Base-by-base conservation (phyloP, 176 grass and related monocot species). In the Panicum miliaceum region DNA sequence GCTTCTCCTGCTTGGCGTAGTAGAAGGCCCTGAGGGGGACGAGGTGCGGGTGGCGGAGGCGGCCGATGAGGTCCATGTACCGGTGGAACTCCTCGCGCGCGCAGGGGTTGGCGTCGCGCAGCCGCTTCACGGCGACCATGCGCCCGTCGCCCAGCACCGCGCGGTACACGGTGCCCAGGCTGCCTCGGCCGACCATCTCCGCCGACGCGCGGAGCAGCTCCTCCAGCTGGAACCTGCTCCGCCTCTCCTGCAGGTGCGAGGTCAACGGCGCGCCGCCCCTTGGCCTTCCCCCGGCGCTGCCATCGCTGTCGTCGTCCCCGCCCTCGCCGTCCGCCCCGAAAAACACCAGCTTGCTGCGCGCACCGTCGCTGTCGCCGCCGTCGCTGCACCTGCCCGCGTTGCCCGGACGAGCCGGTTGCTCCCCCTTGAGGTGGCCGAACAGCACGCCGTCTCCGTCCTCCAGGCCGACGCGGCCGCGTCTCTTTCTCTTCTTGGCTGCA, bases 61-160 rank as follows among this genome's bases (percentile, higher is more conserved):
- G 90, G 36, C 92, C 92, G 71, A 97, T 94, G 75, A 97, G 92
- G 64, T 97, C 95, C 95, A 92, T 97, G 88, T 94, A 92, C 4
- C 81, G 85, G 75, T 92, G 86, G 78, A 95, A 95, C 57, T 95
- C 93, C n/a, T 90, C 79, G 43, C 92, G 84, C 43, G 88, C 78
- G 79, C 90, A 90, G 20, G 92, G 91, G 82, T 93, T 94, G 80
- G 92, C 78, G 60, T 94, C 92, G 5, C 88, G 87, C 7, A 97
- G 82, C 15, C 95, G 86, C 82, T 94, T 91, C 42, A 97, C 95
- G 43, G 92, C 92, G 20, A 97, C 92, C 88, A 94, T 92, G 27
- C 86, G 68, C 1, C 92, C 92, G 51, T 97, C 95, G 5, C 89
- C 87, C 2, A 97, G 81, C 76, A 88, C 88, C n/a, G 92, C 95